A percentile compares a stretch with the other conserved stretches of the same genome.
Conservation (phyloP, 352 stramenopile species). For the Globisporangium uncinulatum region DNA sequence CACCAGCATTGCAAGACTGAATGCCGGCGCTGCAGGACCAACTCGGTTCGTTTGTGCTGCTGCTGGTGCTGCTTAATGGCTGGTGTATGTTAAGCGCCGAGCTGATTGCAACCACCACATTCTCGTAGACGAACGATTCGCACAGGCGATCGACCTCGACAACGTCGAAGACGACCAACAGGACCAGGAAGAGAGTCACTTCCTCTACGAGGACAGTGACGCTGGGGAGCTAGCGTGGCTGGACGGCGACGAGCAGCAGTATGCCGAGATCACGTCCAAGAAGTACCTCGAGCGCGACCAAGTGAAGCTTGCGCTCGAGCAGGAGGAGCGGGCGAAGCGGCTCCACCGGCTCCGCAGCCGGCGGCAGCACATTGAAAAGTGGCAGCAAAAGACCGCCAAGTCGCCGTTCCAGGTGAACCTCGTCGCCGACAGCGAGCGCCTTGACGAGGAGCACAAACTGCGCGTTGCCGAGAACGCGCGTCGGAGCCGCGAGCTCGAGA, state of each 20-base stretch:
- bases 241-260: conserved; percentile 36
- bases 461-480: conserved; percentile 69
- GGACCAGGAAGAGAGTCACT: conserved; percentile 21
- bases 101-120: neutral
- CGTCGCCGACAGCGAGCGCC: conserved; percentile 91
- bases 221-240: conserved; percentile 8
- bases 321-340: conserved; percentile 47
- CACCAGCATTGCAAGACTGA: neutral
- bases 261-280: conserved; percentile 74
- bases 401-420: conserved; percentile 92
- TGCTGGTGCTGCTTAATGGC: neutral
- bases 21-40: conserved; percentile 43
- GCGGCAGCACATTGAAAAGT: conserved; percentile 65
- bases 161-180: conserved; percentile 16
- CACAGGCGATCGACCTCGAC: conserved; percentile 27
- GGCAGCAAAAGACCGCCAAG: conserved; percentile 87
- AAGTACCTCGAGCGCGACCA: conserved; percentile 73
- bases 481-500: conserved; percentile 57
- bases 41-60: conserved; percentile 20
- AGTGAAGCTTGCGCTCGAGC: conserved; percentile 49
- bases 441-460: conserved; percentile 89
- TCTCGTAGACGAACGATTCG: conserved; percentile 34
- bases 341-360: conserved; percentile 59
- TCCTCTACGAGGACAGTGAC: conserved; percentile 10
- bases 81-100: neutral